Conservation (phyloP, 108 stramenopile species). For the Schizochytrium sp. region DNA sequence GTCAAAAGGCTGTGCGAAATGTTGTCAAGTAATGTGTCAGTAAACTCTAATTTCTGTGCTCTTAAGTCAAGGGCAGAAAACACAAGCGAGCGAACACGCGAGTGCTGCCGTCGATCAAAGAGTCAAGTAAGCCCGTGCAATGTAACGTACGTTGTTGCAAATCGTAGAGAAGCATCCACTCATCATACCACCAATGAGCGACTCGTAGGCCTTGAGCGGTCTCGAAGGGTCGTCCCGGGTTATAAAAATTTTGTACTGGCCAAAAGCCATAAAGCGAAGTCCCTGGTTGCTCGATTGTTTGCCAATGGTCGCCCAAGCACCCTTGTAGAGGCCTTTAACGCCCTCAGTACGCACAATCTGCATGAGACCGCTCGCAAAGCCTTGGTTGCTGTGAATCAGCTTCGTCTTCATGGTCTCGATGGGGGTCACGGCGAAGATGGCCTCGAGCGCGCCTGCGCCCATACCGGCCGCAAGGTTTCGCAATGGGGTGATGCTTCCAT, state of each 20-base stretch:
- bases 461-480: slow-evolving; percentile 85
- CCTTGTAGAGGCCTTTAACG: slow-evolving; percentile 85
- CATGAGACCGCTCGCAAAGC: slow-evolving; percentile 66
- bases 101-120: too few relatives aligned
- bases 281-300: slow-evolving; percentile 97
- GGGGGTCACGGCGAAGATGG: slow-evolving; percentile 83
- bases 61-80: not conserved
- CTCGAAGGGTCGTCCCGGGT: slow-evolving; percentile 31
- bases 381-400: slow-evolving; percentile 67
- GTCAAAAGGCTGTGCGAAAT: slow-evolving; percentile 65
- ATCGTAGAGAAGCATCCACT: slow-evolving; percentile 92
- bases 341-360: slow-evolving; percentile 76
- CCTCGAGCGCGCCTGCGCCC: slow-evolving; percentile 84
- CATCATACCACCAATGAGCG: slow-evolving; percentile 88
- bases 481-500: slow-evolving; percentile 72
- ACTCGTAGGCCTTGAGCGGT: slow-evolving; percentile 40
- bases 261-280: slow-evolving; percentile 93
- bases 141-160: slow-evolving; percentile 61
- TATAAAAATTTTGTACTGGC: slow-evolving; percentile 80
- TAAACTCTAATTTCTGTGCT: not conserved
- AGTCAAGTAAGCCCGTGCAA: not conserved
- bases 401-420: slow-evolving; percentile 97
- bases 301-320: slow-evolving; percentile 76
- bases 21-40: not conserved
- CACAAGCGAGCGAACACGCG: too few relatives aligned